phyloP scores from a whole-genome alignment of 2,329 filamentous ascomycete genomes.

The Exserohilum turcica region DNA sequence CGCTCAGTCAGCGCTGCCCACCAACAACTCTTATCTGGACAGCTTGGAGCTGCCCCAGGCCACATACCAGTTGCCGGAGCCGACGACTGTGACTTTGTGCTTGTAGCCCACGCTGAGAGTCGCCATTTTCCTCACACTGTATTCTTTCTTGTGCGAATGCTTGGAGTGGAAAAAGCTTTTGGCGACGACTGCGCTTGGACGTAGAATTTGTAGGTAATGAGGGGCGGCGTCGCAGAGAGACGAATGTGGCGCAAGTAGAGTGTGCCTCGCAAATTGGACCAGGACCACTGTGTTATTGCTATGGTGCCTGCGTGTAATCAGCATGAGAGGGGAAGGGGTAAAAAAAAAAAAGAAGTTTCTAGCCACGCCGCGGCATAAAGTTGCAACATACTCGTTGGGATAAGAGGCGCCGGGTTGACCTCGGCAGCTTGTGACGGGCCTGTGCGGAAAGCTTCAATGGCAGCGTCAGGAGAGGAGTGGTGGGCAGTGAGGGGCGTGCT shows the following conservation, averaged over 20 bases:
- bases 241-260: slow-evolving; percentile 17
- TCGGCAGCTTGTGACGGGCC: slow-evolving; percentile 46
- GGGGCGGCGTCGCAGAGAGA: slow-evolving; percentile 27
- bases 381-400: slow-evolving; percentile 24
- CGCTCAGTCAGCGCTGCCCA: slow-evolving; percentile 13
- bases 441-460: slow-evolving; percentile 26
- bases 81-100: slow-evolving; percentile 92
- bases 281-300: slow-evolving; percentile 32
- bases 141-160: slow-evolving; percentile 4
- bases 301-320: slow-evolving; percentile 15
- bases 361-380: slow-evolving; percentile 32
- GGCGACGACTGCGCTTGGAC: slow-evolving; percentile 9
- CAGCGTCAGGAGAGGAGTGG: slow-evolving; percentile 19
- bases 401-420: slow-evolving; percentile 30
- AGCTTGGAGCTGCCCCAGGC: background rate
- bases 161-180: slow-evolving; percentile 11
- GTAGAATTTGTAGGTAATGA: slow-evolving; percentile 19
- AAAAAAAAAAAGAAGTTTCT: slow-evolving; percentile 9
- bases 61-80: slow-evolving; percentile 90
- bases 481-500: slow-evolving; percentile 2
- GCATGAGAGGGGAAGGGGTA: slow-evolving; percentile 6
- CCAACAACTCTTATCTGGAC: background rate
- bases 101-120: slow-evolving; percentile 64
- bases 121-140: slow-evolving; percentile 49
- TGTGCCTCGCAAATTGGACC: slow-evolving; percentile 17